These are phyloP conservation scores for Alternaria tenuissima DNA, from an alignment of 2,329 filamentous ascomycete genomes.

Conservation along the genomic window DNA sequence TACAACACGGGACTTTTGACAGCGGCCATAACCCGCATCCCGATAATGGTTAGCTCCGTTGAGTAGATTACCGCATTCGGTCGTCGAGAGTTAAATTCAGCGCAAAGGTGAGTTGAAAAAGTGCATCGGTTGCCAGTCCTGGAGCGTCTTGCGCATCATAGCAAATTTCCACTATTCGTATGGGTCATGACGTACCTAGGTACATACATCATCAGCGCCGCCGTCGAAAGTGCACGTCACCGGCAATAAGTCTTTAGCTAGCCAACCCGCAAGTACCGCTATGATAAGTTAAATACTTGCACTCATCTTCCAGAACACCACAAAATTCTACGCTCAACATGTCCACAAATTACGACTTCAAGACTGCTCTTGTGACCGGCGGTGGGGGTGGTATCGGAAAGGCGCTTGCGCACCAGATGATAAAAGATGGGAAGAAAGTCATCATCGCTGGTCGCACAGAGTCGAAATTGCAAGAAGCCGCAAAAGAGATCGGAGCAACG, in stretches of 20 bases:
- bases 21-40: not conserved
- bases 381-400: constrained; percentile 63
- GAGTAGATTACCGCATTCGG: not conserved
- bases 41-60: not conserved
- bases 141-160: not conserved
- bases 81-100: not conserved
- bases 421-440: constrained; percentile 57
- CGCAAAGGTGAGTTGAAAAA: not conserved
- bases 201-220: constrained; percentile 1
- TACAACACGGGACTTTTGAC: not conserved
- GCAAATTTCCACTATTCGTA: not conserved
- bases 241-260: not conserved
- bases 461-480: constrained; percentile 58
- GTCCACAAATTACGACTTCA: constrained; percentile 46
- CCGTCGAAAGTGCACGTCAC: not conserved
- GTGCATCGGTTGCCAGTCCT: not conserved
- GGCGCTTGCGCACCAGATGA: constrained; percentile 58
- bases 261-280: not conserved
- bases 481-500: constrained; percentile 55
- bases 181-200: not conserved
- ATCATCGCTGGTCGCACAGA: constrained; percentile 65
- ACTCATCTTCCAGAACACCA: not conserved
- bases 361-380: constrained; percentile 55
- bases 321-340: constrained; percentile 12
- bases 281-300: not conserved